phyloP scores from a whole-genome alignment of 2,329 filamentous ascomycete species.

The Leptographium wingfieldii region DNA sequence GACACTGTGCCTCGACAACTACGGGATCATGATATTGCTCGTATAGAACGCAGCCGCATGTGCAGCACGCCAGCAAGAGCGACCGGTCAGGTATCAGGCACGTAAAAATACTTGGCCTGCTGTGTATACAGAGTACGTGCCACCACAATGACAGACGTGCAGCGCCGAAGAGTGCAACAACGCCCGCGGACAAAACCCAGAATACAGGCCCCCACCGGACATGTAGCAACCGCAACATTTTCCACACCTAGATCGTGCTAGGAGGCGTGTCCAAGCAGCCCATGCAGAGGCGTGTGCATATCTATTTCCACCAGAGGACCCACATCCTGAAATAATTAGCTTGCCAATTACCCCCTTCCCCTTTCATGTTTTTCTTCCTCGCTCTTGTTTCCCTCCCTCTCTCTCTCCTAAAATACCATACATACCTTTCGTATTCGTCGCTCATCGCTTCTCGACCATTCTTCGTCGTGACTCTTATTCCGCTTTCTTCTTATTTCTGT shows the following conservation, averaged over 20 bases:
- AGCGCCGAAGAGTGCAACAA: neutral
- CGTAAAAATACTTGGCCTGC: neutral
- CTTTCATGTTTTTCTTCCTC: slow-evolving; percentile 4
- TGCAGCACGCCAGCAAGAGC: too few relatives aligned
- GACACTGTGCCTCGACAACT: too few relatives aligned
- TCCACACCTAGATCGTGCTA: neutral
- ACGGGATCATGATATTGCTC: too few relatives aligned
- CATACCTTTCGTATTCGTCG: slow-evolving; percentile 8
- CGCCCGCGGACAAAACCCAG: too few relatives aligned
- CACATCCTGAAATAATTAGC: slow-evolving; percentile 1
- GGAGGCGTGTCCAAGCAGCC: neutral
- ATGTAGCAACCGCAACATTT: neutral
- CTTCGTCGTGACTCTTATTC: slow-evolving; percentile 5
- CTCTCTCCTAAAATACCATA: neutral
- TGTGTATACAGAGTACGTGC: neutral
- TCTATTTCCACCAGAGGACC: neutral
- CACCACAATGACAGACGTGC: neutral
- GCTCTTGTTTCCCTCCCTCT: slow-evolving; percentile 2
- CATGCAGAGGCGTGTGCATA: neutral
- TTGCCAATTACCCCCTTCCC: slow-evolving; percentile 8
- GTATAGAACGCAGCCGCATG: too few relatives aligned
- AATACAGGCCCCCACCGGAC: too few relatives aligned
- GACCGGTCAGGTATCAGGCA: too few relatives aligned
- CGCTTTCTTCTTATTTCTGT: neutral
- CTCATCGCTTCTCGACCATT: slow-evolving; percentile 10